Conservation (phyloP, 2,329 filamentous ascomycete genomes). For the Malbranchea cinnamomea region DNA sequence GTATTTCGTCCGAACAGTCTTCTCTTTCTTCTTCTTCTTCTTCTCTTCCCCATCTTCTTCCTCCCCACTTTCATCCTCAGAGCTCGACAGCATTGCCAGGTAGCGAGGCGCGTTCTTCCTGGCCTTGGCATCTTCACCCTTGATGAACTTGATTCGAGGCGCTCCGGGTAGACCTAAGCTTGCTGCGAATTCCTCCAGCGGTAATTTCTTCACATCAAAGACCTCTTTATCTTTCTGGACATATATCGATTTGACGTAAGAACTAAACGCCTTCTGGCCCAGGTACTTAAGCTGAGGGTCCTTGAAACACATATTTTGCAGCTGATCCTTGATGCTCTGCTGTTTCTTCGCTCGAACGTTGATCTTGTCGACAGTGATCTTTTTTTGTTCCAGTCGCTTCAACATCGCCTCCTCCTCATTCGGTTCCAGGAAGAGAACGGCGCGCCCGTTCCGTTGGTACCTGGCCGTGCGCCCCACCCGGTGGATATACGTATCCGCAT, state of each 20-base stretch:
- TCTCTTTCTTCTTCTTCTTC: slow-evolving; percentile 46
- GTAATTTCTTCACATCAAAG: slow-evolving; percentile 69
- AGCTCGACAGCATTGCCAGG: slow-evolving; percentile 44
- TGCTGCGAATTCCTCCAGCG: slow-evolving; percentile 70
- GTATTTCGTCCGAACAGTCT: slow-evolving; percentile 77
- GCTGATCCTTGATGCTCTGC: slow-evolving; percentile 63
- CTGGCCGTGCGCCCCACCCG: slow-evolving; percentile 88
- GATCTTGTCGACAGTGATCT: slow-evolving; percentile 74
- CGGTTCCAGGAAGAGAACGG: slow-evolving; percentile 81
- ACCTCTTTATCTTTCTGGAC: slow-evolving; percentile 84
- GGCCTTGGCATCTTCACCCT: slow-evolving; percentile 74
- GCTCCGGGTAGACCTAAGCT: slow-evolving; percentile 82
- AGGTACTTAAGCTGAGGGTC: slow-evolving; percentile 88
- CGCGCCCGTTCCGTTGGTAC: slow-evolving; percentile 73
- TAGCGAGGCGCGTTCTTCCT: slow-evolving; percentile 73
- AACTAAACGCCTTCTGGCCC: slow-evolving; percentile 89
- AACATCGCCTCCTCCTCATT: slow-evolving; percentile 90
- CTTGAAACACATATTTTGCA: slow-evolving; percentile 94
- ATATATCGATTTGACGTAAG: slow-evolving; percentile 71
- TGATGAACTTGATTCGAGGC: slow-evolving; percentile 84
- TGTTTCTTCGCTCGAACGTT: slow-evolving; percentile 84
- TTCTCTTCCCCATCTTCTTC: slow-evolving; percentile 28
- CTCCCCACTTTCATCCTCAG: slow-evolving; percentile 37
- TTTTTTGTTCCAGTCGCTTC: slow-evolving; percentile 69
- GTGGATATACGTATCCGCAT: slow-evolving; percentile 95